phyloP scores from a whole-genome alignment of 179 eudicot genomes.

The Silene noctiflora region DNA sequence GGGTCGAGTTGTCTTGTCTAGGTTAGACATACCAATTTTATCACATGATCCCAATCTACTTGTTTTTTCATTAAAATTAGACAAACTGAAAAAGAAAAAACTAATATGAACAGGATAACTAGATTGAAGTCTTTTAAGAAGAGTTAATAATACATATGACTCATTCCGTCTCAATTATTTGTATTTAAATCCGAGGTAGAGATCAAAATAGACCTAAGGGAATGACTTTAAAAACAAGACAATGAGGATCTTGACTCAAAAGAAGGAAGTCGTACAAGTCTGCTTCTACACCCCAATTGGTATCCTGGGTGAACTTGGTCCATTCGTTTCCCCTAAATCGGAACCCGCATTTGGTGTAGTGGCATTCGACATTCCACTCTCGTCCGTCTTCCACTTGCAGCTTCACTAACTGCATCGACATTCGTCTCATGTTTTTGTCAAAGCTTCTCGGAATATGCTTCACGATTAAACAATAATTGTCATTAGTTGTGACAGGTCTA shows the following conservation, averaged over 20 bases:
- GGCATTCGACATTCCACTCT: conserved; percentile 13
- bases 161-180: too few species aligned
- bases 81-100: too few species aligned
- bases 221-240: background rate
- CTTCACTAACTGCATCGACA: background rate
- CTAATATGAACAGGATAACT: too few species aligned
- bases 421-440: conserved; percentile 7
- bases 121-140: too few species aligned
- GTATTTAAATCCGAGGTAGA: too few species aligned
- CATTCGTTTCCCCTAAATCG: background rate
- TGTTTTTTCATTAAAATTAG: too few species aligned
- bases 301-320: background rate
- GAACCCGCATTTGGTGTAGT: too few species aligned
- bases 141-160: too few species aligned
- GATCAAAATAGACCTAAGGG: background rate
- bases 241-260: background rate
- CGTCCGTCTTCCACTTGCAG: conserved; percentile 17
- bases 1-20: too few species aligned
- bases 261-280: background rate
- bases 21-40: too few species aligned
- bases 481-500: too few species aligned
- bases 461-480: background rate
- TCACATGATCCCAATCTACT: too few species aligned
- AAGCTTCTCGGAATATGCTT: conserved; percentile 18
- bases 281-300: background rate